Evolutionary conservation across 2,329 filamentous ascomycete genomes (phyloP), one percentile per base, ranked within the genome.

Genomic region (Epichloe scottii): DNA sequence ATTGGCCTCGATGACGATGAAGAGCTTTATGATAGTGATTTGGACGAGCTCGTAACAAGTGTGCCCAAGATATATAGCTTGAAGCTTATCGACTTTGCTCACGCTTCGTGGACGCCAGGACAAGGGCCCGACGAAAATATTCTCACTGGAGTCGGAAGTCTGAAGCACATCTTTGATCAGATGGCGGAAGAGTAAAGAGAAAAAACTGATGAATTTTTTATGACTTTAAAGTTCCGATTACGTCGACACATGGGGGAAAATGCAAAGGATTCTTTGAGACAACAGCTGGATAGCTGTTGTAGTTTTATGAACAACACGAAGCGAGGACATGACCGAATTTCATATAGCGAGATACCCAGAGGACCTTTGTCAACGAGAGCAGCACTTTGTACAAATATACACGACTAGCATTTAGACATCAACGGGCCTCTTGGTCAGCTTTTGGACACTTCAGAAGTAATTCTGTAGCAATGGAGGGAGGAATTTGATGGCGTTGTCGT

Each of bases 1-100:
- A 79, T 80, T 56, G 73, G 62, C 52, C 63, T 78, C 57, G 69
- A 68, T 52, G 70, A 72, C 37, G 65, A 69, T 26, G 68, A 67
- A 11, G 47, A 14, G 12, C 33, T 41, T 10, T 23, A 41, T 23
- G 63, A 76, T 2, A 74, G 74, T 4, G 78, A 82, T 2, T 75
- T 79, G 12, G 65, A 66, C 39, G 67, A 69, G 0, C 63, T 66
- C 1, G 66, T 71, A 1, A 72, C 72, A 2, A 74, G 44, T 15
- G 54, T 71, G 11, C 85, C 85, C 0, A 83, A 83, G 59, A 79
- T 95, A 42, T 88, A 85, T 60, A 78, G 81, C 12, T 75, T 96
- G 47, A 93, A 91, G 63, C 75, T 98, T 56, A 98, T 98, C 59
- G 93, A 98, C 66, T 98, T 98, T 74, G 93, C 93, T 1, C 93